Conservation (phyloP, 1,139 yeast genomes). For the Magnusiomyces suaveolens region DNA sequence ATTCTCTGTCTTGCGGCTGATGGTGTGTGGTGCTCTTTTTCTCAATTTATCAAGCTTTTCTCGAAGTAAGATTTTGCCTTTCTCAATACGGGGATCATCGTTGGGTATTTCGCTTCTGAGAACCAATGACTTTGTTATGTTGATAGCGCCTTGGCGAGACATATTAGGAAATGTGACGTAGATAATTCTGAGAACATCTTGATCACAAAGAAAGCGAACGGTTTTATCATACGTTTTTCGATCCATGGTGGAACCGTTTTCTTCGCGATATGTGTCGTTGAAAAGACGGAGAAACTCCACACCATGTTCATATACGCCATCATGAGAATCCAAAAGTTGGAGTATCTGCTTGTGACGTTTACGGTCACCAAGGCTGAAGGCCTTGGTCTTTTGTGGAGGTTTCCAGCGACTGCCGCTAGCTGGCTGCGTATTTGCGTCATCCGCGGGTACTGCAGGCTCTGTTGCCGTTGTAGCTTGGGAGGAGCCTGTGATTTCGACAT, state of each 20-base stretch:
- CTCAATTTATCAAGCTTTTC: background rate
- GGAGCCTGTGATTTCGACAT: background rate
- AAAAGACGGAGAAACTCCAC: slow-evolving; percentile 20
- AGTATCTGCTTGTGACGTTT: slow-evolving; percentile 29
- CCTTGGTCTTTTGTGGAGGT: background rate
- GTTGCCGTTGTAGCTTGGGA: background rate
- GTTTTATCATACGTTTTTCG: slow-evolving; percentile 28
- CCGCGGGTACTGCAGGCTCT: background rate
- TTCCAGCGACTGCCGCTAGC: background rate
- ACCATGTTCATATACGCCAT: slow-evolving; percentile 31
- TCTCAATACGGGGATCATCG: slow-evolving; percentile 15
- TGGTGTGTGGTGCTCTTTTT: background rate
- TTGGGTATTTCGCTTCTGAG: slow-evolving; percentile 17
- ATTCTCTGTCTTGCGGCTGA: background rate
- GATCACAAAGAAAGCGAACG: slow-evolving; percentile 21
- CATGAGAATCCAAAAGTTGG: slow-evolving; percentile 25
- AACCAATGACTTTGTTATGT: slow-evolving; percentile 18
- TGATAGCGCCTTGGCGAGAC: slow-evolving; percentile 13
- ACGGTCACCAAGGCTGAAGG: slow-evolving; percentile 22
- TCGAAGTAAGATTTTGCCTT: background rate
- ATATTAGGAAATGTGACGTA: slow-evolving; percentile 17
- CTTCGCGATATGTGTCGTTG: slow-evolving; percentile 19
- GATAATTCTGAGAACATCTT: slow-evolving; percentile 22
- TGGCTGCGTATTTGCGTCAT: background rate
- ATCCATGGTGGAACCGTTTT: slow-evolving; percentile 27